Evolutionary conservation across 768 basidiomycete species (phyloP), one percentile per base, ranked within the genome.

Genomic region (Arthromyces matolae): DNA sequence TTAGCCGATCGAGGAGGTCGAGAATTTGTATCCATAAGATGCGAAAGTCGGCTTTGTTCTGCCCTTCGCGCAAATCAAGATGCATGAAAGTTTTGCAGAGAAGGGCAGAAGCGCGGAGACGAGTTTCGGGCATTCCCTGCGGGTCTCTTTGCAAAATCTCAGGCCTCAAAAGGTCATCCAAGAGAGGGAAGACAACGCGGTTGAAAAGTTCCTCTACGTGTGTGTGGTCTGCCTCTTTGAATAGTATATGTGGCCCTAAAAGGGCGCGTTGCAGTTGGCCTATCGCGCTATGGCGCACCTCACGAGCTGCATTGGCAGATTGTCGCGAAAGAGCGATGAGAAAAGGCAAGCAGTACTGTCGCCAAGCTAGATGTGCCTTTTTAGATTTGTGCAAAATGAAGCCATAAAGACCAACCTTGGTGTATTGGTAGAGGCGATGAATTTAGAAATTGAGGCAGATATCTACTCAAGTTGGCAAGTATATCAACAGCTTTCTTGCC

Each of bases 21-120:
- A 99, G 69, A 12, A 98, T 86, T 56, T 86, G 82, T 54, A 93
- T 84, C 89, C 95, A 98, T 34, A 94, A 62, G 23, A 87, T 72
- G 28, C 81, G 72, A 40, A 89, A 80, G 62, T 90, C 83, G 13
- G 77, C 71, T 34, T 77, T 71, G 9, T 67, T 70, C 52, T 77
- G 73, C 37, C 71, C 78, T 45, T 91, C 84, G 10, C 86, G 78
- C 33, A 92, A 74, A 53, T 93, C 86, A 49, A 93, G 88, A 57
- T 95, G 92, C 79, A 98, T 87, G 70, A 99, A 98, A 9, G 84
- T 81, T 70, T 96, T 96, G 77, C 93, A 96, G 27, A 96, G 72
- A 47, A 98, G 69, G n/a, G 87, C 89, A 23, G 86, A 87, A 4
- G 89, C 93, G 23, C 90, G 79, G 27, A 97, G 64, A 3, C 95